Percentiles rank a stretch among this genome's conserved stretches.
Evolutionary conservation across 768 basidiomycete genomes (phyloP).

Genomic region (Pluteus cervinus): DNA sequence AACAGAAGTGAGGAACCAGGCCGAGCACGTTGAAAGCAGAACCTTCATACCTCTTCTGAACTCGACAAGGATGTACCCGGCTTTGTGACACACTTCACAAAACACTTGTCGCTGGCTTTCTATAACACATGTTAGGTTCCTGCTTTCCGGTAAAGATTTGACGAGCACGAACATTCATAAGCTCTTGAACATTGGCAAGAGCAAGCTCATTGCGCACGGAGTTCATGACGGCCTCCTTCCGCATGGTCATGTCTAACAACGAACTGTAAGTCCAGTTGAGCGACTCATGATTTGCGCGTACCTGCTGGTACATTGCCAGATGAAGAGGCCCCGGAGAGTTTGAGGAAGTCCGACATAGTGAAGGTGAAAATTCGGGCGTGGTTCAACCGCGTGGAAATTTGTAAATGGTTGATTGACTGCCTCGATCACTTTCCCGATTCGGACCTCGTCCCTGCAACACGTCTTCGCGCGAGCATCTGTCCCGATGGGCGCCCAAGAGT

Average conservation of each 20-base stretch:
- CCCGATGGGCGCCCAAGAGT: constrained; percentile 75
- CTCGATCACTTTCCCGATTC: no score
- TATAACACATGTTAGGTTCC: constrained; percentile 21
- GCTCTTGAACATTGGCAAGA: constrained; percentile 71
- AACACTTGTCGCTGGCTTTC: constrained; percentile 82
- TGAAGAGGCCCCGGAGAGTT: constrained; percentile 26
- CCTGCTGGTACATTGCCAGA: constrained; percentile 24
- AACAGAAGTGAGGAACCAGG: neutral
- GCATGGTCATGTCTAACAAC: constrained; percentile 34
- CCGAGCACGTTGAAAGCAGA: no score
- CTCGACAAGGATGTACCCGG: constrained; percentile 63
- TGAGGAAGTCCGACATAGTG: constrained; percentile 52
- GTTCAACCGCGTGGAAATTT: constrained; percentile 12
- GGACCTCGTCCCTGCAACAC: no score
- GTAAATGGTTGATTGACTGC: no score
- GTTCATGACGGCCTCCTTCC: constrained; percentile 55
- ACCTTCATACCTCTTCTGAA: constrained; percentile 71
- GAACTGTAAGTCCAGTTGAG: constrained; percentile 1
- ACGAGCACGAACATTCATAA: constrained; percentile 56
- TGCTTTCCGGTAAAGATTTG: neutral
- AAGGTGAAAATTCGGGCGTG: constrained; percentile 1
- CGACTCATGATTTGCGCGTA: constrained; percentile 10
- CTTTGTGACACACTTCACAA: constrained; percentile 68
- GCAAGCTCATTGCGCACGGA: constrained; percentile 66
- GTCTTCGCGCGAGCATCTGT: no score